phyloP scores from a whole-genome alignment of 2,329 filamentous ascomycete species.

The Juglanconis oblonga region DNA sequence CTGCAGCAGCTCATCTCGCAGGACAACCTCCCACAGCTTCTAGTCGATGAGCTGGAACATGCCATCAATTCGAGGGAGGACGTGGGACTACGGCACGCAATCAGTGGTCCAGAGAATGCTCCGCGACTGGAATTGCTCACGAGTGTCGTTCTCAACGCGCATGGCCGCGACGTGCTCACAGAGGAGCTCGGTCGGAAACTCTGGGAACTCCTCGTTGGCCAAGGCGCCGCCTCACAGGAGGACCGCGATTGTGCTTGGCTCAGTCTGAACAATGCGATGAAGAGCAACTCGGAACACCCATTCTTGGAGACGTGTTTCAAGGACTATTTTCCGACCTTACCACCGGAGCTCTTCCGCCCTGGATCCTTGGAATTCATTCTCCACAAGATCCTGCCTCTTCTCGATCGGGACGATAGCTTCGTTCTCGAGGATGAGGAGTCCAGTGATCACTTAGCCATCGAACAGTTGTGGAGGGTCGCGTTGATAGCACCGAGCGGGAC shows the following conservation, averaged over 20 bases:
- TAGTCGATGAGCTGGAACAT: conserved; percentile 64
- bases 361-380: conserved; percentile 64
- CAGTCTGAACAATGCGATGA: conserved; percentile 52
- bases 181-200: conserved; percentile 59
- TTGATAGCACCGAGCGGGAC: conserved; percentile 62
- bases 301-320: conserved; percentile 54
- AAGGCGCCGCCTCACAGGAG: conserved; percentile 53
- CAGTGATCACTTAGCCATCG: conserved; percentile 52
- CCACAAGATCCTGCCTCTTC: conserved; percentile 44
- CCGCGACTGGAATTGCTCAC: conserved; percentile 57
- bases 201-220: conserved; percentile 72
- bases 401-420: conserved; percentile 42
- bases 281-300: conserved; percentile 47
- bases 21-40: conserved; percentile 58
- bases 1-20: conserved; percentile 56
- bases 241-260: conserved; percentile 70
- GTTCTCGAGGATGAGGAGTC: conserved; percentile 46
- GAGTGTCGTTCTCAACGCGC: conserved; percentile 52
- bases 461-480: conserved; percentile 82
- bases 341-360: conserved; percentile 55
- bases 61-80: conserved; percentile 41
- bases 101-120: conserved; percentile 45
- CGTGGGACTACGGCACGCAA: conserved; percentile 40
- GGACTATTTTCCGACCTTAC: conserved; percentile 55
- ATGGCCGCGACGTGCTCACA: conserved; percentile 59